Percentiles rank a stretch among this genome's conserved stretches.
Conservation (phyloP, 495 filamentous ascomycete genomes). For the Oleoguttula mirabilis region DNA sequence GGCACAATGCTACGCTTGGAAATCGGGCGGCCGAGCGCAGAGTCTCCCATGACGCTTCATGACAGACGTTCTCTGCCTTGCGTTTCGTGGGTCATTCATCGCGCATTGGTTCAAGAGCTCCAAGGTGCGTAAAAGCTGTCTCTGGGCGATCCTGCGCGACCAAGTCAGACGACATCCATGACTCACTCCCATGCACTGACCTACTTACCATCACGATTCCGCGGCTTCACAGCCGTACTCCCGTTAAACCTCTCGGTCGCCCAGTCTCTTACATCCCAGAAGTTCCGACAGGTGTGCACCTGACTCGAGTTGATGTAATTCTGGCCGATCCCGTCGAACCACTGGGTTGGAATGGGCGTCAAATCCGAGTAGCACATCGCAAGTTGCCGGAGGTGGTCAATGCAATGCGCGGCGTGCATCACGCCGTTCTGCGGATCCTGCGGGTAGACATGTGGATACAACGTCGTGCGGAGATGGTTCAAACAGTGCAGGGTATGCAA, state of each 20-base stretch:
- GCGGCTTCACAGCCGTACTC: conserved; percentile 14
- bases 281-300: conserved; percentile 12
- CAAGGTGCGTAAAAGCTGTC: background rate
- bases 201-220: conserved; percentile 10
- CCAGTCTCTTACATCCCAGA: conserved; percentile 5
- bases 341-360: conserved; percentile 14
- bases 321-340: conserved; percentile 6
- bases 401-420: conserved; percentile 11
- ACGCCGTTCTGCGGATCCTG: conserved; percentile 9
- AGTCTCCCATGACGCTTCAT: too few relatives aligned
- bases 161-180: too few relatives aligned
- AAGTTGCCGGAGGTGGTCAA: conserved; percentile 14
- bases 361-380: conserved; percentile 11
- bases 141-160: background rate
- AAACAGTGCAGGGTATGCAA: conserved; percentile 15
- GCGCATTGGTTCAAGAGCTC: too few relatives aligned
- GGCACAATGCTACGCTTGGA: too few relatives aligned
- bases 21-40: too few relatives aligned
- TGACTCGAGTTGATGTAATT: conserved; percentile 20
- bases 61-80: too few relatives aligned
- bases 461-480: conserved; percentile 10
- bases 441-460: conserved; percentile 8
- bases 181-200: background rate
- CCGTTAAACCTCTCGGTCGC: conserved; percentile 12
- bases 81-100: too few relatives aligned